Evolutionary conservation across 495 filamentous ascomycete species (phyloP).

Genomic region (Aspergillus haitiensis): DNA sequence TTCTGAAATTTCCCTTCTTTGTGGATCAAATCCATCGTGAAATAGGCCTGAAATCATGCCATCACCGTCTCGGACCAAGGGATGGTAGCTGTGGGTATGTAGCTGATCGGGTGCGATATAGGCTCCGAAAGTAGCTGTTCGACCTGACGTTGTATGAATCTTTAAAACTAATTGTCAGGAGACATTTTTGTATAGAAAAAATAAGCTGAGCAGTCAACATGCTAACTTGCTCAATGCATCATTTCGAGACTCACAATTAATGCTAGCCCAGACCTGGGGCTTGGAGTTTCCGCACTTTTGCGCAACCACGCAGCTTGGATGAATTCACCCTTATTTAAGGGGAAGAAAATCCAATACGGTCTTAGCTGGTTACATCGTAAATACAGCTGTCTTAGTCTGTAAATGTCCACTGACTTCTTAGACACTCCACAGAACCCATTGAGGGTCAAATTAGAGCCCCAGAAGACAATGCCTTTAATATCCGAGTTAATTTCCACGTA

Average conservation of each 20-base stretch:
- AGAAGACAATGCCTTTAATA: slow-evolving; percentile 18
- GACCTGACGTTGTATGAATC: slow-evolving; percentile 6
- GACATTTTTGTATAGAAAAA: no score
- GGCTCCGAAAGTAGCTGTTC: slow-evolving; percentile 7
- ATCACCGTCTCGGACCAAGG: neutral
- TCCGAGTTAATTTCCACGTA: slow-evolving; percentile 14
- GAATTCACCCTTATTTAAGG: slow-evolving; percentile 6
- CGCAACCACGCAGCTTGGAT: slow-evolving; percentile 19
- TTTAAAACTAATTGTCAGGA: neutral
- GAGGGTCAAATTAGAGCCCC: slow-evolving; percentile 3
- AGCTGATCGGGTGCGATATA: neutral
- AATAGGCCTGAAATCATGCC: slow-evolving; percentile 11
- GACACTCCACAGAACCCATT: slow-evolving; percentile 17
- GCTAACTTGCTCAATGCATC: no score
- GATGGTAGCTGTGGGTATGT: neutral
- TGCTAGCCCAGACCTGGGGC: neutral
- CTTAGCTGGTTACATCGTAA: slow-evolving; percentile 9
- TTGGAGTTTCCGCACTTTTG: neutral
- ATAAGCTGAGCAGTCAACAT: no score
- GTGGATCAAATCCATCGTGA: slow-evolving; percentile 5
- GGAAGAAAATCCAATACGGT: slow-evolving; percentile 18
- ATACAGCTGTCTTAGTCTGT: slow-evolving; percentile 3
- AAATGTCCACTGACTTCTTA: slow-evolving; percentile 1
- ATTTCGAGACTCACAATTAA: neutral
- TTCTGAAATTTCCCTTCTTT: neutral